Evolutionary conservation across 192 early-diverging fungal genomes (phyloP).

Genomic region (Backusella macrospora): DNA sequence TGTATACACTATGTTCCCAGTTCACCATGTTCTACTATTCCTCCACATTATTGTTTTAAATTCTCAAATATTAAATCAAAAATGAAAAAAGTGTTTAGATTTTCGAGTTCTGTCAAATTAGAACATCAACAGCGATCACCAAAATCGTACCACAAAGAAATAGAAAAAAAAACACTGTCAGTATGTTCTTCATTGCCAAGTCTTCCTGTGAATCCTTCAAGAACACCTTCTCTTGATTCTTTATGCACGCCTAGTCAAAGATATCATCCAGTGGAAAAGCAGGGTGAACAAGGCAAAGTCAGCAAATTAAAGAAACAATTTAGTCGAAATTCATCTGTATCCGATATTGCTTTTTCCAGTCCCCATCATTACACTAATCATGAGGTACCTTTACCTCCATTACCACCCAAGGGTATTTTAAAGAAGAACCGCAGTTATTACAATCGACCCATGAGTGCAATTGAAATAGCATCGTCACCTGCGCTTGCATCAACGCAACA

Average conservation of each 20-base stretch:
- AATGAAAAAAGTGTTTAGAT: constrained; percentile 15
- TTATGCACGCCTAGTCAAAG: background rate
- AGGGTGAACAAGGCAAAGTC: background rate
- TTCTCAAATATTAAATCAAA: background rate
- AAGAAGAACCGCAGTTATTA: background rate
- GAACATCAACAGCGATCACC: background rate
- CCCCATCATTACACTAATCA: too few relatives aligned
- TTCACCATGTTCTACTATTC: background rate
- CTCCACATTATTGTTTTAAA: background rate
- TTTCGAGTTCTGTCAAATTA: background rate
- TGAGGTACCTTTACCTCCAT: constrained; percentile 2
- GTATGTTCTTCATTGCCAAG: background rate
- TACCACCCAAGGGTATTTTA: background rate
- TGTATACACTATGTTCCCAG: background rate
- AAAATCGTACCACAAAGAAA: background rate
- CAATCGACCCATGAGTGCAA: background rate
- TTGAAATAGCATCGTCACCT: background rate
- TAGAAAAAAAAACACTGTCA: background rate
- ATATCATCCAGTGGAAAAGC: background rate
- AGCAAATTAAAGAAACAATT: background rate
- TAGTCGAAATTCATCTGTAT: constrained; percentile 11
- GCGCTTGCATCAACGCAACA: background rate
- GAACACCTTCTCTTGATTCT: constrained; percentile 8
- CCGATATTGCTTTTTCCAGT: background rate
- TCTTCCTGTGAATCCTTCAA: background rate